These are phyloP conservation scores for Colletotrichum sp. DNA, from an alignment of 2,329 filamentous ascomycete species.

Conservation along the genomic window DNA sequence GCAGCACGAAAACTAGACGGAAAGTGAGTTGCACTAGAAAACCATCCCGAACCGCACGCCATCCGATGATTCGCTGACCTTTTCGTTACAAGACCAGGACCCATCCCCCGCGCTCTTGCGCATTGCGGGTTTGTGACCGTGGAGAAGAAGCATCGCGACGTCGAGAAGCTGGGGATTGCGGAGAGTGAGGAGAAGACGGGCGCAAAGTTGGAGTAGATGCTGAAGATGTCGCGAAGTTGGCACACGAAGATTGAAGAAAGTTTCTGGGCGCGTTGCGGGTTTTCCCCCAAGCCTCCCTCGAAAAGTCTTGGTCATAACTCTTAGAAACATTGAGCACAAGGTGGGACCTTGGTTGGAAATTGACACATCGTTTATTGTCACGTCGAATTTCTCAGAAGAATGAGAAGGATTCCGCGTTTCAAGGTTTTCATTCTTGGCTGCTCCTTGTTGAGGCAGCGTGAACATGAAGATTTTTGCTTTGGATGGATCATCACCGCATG, in stretches of 20 bases:
- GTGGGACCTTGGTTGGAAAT: not conserved
- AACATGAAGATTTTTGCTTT: conserved; percentile 2
- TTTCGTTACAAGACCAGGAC: conserved; percentile 8
- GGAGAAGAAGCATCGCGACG: not conserved
- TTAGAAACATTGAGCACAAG: not conserved
- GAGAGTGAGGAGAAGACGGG: not conserved
- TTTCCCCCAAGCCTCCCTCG: not conserved
- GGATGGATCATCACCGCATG: not conserved
- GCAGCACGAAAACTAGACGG: conserved; percentile 19
- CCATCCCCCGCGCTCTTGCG: conserved; percentile 9
- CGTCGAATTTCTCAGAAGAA: not conserved
- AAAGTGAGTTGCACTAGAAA: conserved; percentile 12
- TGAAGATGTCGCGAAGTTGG: not conserved
- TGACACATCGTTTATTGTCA: conserved; percentile 8
- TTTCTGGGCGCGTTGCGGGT: conserved; percentile 4
- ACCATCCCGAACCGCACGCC: not conserved
- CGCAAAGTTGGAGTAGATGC: conserved; percentile 4
- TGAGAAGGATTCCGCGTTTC: not conserved
- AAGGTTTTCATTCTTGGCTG: conserved; percentile 3
- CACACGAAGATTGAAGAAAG: not conserved
- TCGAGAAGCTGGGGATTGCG: not conserved
- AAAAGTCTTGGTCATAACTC: not conserved
- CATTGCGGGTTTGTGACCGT: conserved; percentile 8
- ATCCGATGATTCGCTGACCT: conserved; percentile 8
- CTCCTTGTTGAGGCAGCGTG: conserved; percentile 1